Base-by-base conservation (phyloP, 2,329 filamentous ascomycete genomes). In the Endothia cerciana region DNA sequence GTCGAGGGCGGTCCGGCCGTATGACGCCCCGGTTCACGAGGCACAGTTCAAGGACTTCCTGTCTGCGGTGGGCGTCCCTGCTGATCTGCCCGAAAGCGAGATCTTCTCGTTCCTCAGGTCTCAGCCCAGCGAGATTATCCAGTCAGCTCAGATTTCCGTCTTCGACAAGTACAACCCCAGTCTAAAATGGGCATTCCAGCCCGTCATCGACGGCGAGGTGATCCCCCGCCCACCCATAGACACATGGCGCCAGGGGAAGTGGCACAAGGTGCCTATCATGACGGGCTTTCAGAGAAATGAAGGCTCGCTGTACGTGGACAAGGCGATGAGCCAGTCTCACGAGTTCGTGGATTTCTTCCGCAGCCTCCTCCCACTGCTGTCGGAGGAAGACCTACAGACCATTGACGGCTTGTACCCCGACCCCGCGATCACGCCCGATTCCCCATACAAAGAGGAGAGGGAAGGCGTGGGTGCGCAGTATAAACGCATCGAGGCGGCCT, bases 401-500 rank as follows among this genome's bases (percentile, higher is more conserved):
- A 75, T 81, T 61, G 69, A 78, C 25, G 63, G 66, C 8, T 72
- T 81, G n/a, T 81, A 81, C 62, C 78, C 79, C 0, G 79, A 81
- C 67, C 79, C 79, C 0, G 65, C 68, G 0, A 73, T 67, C 0
- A 66, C 71, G 3, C 38, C 73, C 0, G 70, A 73, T 7, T 80
- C 79, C 0, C 70, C 71, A 0, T 83, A 81, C 64, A 70, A 73
- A 3, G 81, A 83, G 53, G 76, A 73, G 0, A 73, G 80, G 1
- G 63, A 70, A 4, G 74, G 73, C 0, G 76, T 86, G 0, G 84
- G 85, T 0, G 61, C 77, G 0, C 83, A 86, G 72, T 88, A 83
- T 71, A 85, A 83, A 65, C 83, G 84, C 2, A 76, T 85, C 2
- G 83, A 85, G 68, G 81, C 81, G 2, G 82, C 83, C 0, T 87